Evolutionary conservation across 208 protist species (phyloP).

Genomic region (Herpetomonas tarakana): DNA sequence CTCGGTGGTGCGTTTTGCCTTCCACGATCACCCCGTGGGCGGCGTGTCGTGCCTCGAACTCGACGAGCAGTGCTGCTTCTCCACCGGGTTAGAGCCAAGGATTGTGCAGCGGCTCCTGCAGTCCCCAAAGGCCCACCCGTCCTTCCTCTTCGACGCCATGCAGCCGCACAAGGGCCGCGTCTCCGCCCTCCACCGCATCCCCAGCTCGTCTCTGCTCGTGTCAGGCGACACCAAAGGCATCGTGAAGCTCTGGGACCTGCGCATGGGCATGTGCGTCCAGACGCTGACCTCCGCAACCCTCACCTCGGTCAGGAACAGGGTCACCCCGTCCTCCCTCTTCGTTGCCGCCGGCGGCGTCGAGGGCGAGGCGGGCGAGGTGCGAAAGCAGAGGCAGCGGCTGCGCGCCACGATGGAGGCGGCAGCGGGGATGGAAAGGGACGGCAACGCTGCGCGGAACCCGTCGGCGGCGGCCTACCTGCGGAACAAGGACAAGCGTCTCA

Average conservation of each 20-base stretch:
- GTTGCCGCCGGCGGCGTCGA: too few relatives aligned
- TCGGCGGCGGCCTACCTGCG: too few relatives aligned
- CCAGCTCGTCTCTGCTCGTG: constrained; percentile 28
- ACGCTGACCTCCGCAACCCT: constrained; percentile 14
- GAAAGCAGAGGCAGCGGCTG: too few relatives aligned
- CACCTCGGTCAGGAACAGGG: neutral
- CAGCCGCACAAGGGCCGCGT: constrained; percentile 41
- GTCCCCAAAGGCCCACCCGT: constrained; percentile 16
- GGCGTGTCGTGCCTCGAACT: constrained; percentile 28
- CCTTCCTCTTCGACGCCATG: constrained; percentile 33
- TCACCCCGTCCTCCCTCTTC: neutral
- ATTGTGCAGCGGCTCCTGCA: constrained; percentile 44
- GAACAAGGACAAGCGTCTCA: too few relatives aligned
- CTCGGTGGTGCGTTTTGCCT: constrained; percentile 24
- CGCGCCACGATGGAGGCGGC: too few relatives aligned
- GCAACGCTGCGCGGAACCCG: too few relatives aligned
- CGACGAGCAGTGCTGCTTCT: constrained; percentile 43
- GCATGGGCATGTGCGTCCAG: constrained; percentile 39
- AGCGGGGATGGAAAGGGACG: too few relatives aligned
- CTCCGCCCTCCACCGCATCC: constrained; percentile 20
- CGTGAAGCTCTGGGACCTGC: constrained; percentile 63
- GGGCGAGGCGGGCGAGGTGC: too few relatives aligned
- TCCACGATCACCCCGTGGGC: constrained; percentile 46
- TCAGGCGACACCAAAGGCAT: constrained; percentile 42
- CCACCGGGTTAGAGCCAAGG: constrained; percentile 34